Percentiles rank a stretch among this genome's conserved stretches.
Evolutionary conservation across 495 filamentous ascomycete genomes (phyloP).

Genomic region (Lasiosphaeria hispida): DNA sequence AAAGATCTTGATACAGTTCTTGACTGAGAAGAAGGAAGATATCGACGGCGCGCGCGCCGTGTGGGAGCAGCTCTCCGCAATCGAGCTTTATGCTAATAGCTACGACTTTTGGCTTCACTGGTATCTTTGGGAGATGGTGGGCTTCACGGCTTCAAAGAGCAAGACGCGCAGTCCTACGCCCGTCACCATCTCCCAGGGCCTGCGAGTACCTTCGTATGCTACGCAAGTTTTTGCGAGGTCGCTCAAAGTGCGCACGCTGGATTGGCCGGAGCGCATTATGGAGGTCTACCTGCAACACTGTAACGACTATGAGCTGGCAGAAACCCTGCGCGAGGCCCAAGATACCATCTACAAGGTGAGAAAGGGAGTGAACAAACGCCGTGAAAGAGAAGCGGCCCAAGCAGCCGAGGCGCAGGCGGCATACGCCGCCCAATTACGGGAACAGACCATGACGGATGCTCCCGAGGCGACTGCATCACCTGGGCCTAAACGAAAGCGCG

Average conservation of each 20-base stretch:
- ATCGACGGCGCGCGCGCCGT: conserved; percentile 61
- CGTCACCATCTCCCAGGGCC: conserved; percentile 30
- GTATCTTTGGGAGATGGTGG: conserved; percentile 84
- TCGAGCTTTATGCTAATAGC: conserved; percentile 62
- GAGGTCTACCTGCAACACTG: conserved; percentile 81
- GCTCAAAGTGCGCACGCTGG: conserved; percentile 65
- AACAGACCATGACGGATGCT: conserved; percentile 30
- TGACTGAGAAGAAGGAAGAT: conserved; percentile 70
- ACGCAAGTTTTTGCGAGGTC: conserved; percentile 73
- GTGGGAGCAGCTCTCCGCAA: conserved; percentile 65
- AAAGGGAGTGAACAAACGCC: conserved; percentile 59
- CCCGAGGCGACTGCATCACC: conserved; percentile 27
- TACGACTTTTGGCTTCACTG: conserved; percentile 92
- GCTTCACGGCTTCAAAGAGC: conserved; percentile 39
- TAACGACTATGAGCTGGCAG: conserved; percentile 76
- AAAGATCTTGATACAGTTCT: conserved; percentile 85
- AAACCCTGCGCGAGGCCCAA: conserved; percentile 66
- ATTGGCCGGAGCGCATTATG: conserved; percentile 89
- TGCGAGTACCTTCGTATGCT: conserved; percentile 57
- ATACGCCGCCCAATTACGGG: conserved; percentile 20
- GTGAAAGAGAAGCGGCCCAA: conserved; percentile 61
- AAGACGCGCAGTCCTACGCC: conserved; percentile 47
- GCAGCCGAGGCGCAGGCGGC: conserved; percentile 30
- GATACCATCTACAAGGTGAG: conserved; percentile 65
- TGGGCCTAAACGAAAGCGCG: conserved; percentile 69